Conservation (phyloP, 805 yeast genomes). For the Scheffersomyces amazonensis region DNA sequence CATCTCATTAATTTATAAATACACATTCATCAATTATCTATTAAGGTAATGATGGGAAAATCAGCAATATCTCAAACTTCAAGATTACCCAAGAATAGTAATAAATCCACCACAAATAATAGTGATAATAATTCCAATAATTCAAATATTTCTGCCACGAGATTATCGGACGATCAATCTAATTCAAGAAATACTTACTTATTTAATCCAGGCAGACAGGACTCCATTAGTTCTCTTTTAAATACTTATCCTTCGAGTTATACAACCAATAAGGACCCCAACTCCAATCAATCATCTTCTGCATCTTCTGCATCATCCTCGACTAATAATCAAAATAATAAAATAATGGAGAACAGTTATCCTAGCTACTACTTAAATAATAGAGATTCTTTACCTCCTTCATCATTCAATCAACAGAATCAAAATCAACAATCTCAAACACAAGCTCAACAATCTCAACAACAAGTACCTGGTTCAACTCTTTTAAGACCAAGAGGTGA, state of each 20-base stretch:
- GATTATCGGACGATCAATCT: neutral
- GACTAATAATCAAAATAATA: slow-evolving; percentile 2
- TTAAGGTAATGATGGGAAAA: slow-evolving; percentile 22
- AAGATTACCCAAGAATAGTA: neutral
- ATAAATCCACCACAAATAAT: too few species aligned
- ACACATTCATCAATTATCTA: too few species aligned
- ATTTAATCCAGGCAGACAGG: slow-evolving; percentile 17
- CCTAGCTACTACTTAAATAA: slow-evolving; percentile 16
- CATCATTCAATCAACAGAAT: slow-evolving; percentile 4
- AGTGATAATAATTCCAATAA: neutral
- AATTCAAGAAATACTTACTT: slow-evolving; percentile 14
- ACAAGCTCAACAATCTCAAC: slow-evolving; percentile 4
- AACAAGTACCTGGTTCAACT: slow-evolving; percentile 6
- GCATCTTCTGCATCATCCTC: neutral
- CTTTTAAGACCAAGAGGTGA: slow-evolving; percentile 33
- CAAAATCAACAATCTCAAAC: slow-evolving; percentile 4
- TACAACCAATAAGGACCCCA: slow-evolving; percentile 3
- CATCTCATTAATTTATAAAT: too few species aligned
- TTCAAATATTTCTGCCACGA: neutral
- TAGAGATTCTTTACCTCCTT: slow-evolving; percentile 10
- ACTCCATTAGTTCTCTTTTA: slow-evolving; percentile 6
- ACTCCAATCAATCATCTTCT: slow-evolving; percentile 1
- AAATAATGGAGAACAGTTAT: slow-evolving; percentile 6
- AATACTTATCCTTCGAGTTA: slow-evolving; percentile 3
- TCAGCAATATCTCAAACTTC: slow-evolving; percentile 11